Base-by-base conservation (phyloP, 306 rosid genomes). In the Citrullus amarus region DNA sequence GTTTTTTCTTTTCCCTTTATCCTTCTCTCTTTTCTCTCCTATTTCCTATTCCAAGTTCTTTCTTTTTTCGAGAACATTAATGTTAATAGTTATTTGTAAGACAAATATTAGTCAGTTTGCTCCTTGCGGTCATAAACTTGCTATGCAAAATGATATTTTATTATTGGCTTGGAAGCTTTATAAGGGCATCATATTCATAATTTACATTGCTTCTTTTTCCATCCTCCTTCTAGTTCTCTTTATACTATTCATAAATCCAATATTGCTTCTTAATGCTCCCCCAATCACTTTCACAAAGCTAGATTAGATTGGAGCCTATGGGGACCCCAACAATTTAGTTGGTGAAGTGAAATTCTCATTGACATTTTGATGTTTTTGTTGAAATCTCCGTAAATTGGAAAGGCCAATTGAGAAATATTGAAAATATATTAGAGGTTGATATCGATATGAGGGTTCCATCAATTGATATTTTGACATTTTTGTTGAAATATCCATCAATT, bases 81-180 rank as follows among this genome's bases (percentile, higher is more conserved):
- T 91, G 93, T 87, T 86, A 83, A 82, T 91, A 89, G 92, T 83
- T 84, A 73, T 50, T 50, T 90, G 92, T 88, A 88, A 86, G 83
- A 79, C 86, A 84, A 69, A 85, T 86, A 86, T 84, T 87, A 62
- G 79, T 86, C 89, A 84, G 86, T 85, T 88, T 86, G 41, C 43
- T 46, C 77, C 78, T 53, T 73, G 84, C 88, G 82, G 86, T 77
- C 83, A 77, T 82, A 73, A 88, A 85, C 83, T 79, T 66, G 75
- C 80, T 79, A 84, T 87, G 82, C 70, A 78, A 73, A 51, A 84
- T 70, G 73, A 81, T 80, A 79, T 80, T 72, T 80, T 68, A 87
- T 82, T 84, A 82, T 79, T 82, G 84, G 87, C 79, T 84, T 82
- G 81, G 50, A 80, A 78, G 16, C 28, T n/a, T 75, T 74, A 74